Evolutionary conservation across 1,284 basidiomycete genomes (phyloP).

Genomic region (Phlebopus sp.): DNA sequence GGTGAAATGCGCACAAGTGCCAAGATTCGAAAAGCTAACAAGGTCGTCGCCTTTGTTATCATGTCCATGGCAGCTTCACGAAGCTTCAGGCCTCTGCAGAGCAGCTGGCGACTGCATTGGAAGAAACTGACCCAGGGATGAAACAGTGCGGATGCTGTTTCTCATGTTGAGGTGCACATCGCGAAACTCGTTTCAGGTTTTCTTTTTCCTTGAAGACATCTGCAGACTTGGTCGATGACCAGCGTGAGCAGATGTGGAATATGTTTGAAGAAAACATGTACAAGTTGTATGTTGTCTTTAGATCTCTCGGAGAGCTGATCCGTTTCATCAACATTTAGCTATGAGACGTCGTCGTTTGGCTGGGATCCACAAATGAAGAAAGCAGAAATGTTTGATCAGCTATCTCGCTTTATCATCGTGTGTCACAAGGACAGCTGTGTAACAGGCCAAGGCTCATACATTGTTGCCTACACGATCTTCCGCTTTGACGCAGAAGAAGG

Average conservation of each 20-base stretch:
- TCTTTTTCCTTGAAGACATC: constrained; percentile 35
- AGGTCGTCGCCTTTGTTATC: constrained; percentile 17
- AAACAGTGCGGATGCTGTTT: constrained; percentile 16
- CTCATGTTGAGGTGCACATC: neutral
- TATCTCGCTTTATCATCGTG: constrained; percentile 60
- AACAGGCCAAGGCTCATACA: neutral
- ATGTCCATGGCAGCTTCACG: neutral
- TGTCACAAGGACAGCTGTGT: constrained; percentile 15
- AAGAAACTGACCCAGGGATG: constrained; percentile 6
- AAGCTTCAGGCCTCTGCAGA: constrained; percentile 18
- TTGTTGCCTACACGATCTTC: constrained; percentile 61
- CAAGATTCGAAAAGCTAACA: constrained; percentile 21
- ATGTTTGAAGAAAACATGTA: constrained; percentile 62
- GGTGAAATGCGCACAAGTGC: constrained; percentile 16
- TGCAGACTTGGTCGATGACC: constrained; percentile 36
- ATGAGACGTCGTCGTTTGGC: constrained; percentile 57
- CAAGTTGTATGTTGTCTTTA: constrained; percentile 24
- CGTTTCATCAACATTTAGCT: constrained; percentile 35
- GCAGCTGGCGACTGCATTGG: constrained; percentile 18
- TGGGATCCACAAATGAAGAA: constrained; percentile 60
- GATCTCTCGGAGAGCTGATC: neutral
- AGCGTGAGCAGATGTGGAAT: constrained; percentile 48
- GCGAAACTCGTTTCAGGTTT: constrained; percentile 29
- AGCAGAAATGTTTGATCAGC: constrained; percentile 55
- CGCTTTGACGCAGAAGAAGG: constrained; percentile 67